Evolutionary conservation across 805 yeast genomes (phyloP), one percentile per base, ranked within the genome.

Genomic region (Candida nanaspora): DNA sequence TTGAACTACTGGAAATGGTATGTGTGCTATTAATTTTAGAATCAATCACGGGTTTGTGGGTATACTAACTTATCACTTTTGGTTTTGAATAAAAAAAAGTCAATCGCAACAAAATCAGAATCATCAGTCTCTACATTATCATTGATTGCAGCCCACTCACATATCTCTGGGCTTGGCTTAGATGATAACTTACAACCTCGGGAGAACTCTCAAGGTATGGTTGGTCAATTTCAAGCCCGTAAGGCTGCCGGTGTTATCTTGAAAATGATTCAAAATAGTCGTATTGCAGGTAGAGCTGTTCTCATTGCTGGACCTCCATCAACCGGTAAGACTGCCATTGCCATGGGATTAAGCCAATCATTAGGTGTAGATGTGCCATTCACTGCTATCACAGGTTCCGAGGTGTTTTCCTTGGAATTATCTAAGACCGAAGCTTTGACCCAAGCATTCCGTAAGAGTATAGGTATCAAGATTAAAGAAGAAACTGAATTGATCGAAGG

Each of bases 401-500:
- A 93, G 66, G 78, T 93, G 45, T 93, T 79, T 57, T 86, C 96
- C 5, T 75, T 91, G 49, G 98, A 93, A 53, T 74, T 93, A 52
- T 81, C 91, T 50, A 93, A 93, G 65, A 93, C 98, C 1, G 99
- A 93, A 67, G 93, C 96, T 0, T 73, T 93, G 50, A 89, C 95
- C 35, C 98, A 93, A 68, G 95, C 95, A 20, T 91, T 93, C 67
- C 78, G 99, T 62, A 89, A 85, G 59, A 85, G 95, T 5, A 93
- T 93, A 57, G 99, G 98, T 33, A 82, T 93, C 48, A 82, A 85
- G 60, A 94, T 93, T 61, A 88, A 85, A 59, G 98, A 93, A 65
- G 97, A 93, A 52, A 89, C 96, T 26, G 99, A 93, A 64, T 78
- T 93, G 41, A 91, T 93, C 50, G 98, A 93, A 68, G 99, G 99